Percentiles rank a stretch among this genome's conserved stretches.
Conservation (phyloP, 352 stramenopile species). For the Pythium diclinum region DNA sequence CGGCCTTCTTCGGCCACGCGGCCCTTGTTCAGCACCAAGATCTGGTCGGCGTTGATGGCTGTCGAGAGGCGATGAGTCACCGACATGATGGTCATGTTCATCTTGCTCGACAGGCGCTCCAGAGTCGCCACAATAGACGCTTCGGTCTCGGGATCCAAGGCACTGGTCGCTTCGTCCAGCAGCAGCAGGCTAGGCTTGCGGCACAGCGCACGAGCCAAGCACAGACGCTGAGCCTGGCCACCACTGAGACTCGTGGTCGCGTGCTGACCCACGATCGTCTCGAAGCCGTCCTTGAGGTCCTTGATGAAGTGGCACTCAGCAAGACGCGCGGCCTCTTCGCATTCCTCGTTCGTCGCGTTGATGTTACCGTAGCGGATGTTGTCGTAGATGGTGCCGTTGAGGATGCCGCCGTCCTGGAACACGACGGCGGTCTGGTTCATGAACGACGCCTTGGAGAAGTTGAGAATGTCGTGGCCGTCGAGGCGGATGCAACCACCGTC, state of each 20-base stretch:
- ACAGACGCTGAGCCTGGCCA: constrained; percentile 85
- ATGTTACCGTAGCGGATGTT: constrained; percentile 86
- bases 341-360: constrained; percentile 68
- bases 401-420: constrained; percentile 84
- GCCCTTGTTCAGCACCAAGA: constrained; percentile 75
- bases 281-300: constrained; percentile 75
- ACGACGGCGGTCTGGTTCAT: constrained; percentile 86
- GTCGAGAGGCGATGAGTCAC: constrained; percentile 89
- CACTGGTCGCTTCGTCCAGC: constrained; percentile 85
- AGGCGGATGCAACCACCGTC: constrained; percentile 78
- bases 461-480: constrained; percentile 81
- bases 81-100: constrained; percentile 88
- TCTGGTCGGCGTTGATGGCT: constrained; percentile 71
- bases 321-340: constrained; percentile 72
- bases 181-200: constrained; percentile 77
- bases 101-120: constrained; percentile 74
- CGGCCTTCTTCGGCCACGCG: constrained; percentile 74
- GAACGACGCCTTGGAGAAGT: constrained; percentile 85
- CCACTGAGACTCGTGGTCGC: constrained; percentile 85
- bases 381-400: constrained; percentile 87
- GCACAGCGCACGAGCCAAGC: constrained; percentile 75
- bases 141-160: constrained; percentile 83
- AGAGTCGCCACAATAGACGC: constrained; percentile 82
- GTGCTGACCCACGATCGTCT: constrained; percentile 83
- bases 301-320: constrained; percentile 85